Base-by-base conservation (phyloP, 495 filamentous ascomycete genomes). In the Hypoxylon rickii region DNA sequence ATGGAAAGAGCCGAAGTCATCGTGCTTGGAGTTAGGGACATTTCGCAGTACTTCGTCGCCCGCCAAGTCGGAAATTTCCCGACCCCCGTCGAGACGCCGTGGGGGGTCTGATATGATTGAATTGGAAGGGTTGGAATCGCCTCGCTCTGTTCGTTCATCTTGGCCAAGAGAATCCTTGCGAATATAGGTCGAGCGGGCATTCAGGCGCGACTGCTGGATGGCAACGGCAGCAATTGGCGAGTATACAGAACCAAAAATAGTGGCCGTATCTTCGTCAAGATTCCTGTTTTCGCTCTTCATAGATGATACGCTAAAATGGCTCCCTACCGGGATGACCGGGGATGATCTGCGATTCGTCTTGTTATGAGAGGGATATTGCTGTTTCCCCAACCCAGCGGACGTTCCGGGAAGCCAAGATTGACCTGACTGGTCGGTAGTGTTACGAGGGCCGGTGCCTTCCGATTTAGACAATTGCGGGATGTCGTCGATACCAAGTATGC, bases 351-450 rank as follows among this genome's bases (percentile, higher is more conserved):
- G 70, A 50, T 70, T 74, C 10, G 51, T 45, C 66, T 44, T 38
- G 49, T 60, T n/a, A 56, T 26, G 19, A 44, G 24, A 52, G n/a
- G 21, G 17, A 17, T 50, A 51, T 13, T 41, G 19, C 26, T 22
- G 18, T 29, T 56, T 44, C 50, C 53, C 41, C 33, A 43, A 34
- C 31, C 58, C 69, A 5, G 32, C 55, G 7, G 58, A 55, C 40
- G 75, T 68, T 10, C 67, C 73, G 7, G 73, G 70, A 8, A 76
- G 57, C 76, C 74, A 79, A 4, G 67, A 70, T 36, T 65, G 66
- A 0, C 66, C 72, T 6, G 70, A 49, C 26, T 74, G 70, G 16
- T 73, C 66, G 11, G 66, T 46, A 18, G 67, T 51, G 24, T 70
- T 71, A 6, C 62, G 57, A 18, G 70, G 67, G 12, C 50, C 63